Evolutionary conservation across 305 asterid species (phyloP), one percentile per base, ranked within the genome.

Genomic region (Plantago lanceolata): DNA sequence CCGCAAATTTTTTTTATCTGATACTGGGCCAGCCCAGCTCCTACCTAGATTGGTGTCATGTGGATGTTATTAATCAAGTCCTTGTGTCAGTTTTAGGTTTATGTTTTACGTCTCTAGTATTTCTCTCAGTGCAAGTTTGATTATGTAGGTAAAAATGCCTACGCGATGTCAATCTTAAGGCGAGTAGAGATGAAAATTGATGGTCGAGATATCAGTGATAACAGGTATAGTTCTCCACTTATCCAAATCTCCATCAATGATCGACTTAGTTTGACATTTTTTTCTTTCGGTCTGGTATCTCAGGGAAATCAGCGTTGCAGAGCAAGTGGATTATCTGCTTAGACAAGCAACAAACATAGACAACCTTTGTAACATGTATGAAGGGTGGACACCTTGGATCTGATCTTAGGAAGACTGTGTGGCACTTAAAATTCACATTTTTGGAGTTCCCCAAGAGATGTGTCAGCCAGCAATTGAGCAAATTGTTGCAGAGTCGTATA

Each of bases 341-440:
- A 82, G 81, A 76, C 99, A 94, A 79, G 96, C 99, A 48, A 88
- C 96, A n/a, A 86, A 85, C 65, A 61, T 83, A 8, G 97, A 94
- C 77, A 94, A 94, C 84, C 94, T 93, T 57, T 94, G 99, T 76
- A 94, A 88, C 67, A 94, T 94, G 99, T 94, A 94, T 55, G 99
- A 94, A 83, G 99, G 99, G 48, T 94, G 99, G 99, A 94, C 99
- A 13, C 99, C 99, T 72, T 90, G 99, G 99, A 94, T 94, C 79
- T 94, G 81, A 93, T 68, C 65, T 62, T 45, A 55, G 61, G 58
- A 58, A 59, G 67, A 70, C 57, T 52, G 72, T 65, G 19, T 37
- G 59, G 28, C 68, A 20, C 53, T 20, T 61, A 40, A 47, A 59
- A 44, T 65, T 69, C 57, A 58, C 62, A 58, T 65, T 63, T 57